A percentile compares a stretch with the other conserved stretches of the same genome.
These are phyloP conservation scores for Cystobasidium tubakii DNA, from an alignment of 768 basidiomycete genomes.

Conservation along the genomic window DNA sequence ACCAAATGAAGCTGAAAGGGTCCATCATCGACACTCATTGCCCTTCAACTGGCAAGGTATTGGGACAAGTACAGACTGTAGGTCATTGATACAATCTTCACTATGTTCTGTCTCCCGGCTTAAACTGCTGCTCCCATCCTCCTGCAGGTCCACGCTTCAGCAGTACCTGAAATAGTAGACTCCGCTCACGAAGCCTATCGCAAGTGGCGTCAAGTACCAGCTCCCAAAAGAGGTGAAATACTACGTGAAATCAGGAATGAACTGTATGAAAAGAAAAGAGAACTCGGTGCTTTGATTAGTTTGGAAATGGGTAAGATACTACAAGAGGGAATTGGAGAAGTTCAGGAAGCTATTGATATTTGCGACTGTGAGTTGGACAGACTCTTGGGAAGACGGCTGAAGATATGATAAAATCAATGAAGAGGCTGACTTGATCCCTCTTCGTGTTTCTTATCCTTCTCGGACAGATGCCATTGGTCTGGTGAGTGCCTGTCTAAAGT, in stretches of 20 bases:
- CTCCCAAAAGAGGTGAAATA: constrained; percentile 80
- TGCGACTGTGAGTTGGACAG: constrained; percentile 38
- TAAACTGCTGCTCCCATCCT: too few species aligned
- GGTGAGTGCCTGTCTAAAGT: neutral
- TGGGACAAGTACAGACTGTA: constrained; percentile 22
- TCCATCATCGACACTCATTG: constrained; percentile 19
- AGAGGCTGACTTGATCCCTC: too few species aligned
- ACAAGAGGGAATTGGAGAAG: constrained; percentile 38
- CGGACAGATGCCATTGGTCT: constrained; percentile 30
- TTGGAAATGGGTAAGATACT: constrained; percentile 61
- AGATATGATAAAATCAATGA: too few species aligned
- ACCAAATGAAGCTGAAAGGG: constrained; percentile 18
- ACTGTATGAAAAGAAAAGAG: constrained; percentile 58
- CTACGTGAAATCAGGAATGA: constrained; percentile 80
- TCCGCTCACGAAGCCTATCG: constrained; percentile 69
- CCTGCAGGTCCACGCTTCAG: neutral
- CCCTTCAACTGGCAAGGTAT: constrained; percentile 26
- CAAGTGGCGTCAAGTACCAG: constrained; percentile 68
- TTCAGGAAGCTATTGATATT: constrained; percentile 45
- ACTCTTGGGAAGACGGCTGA: too few species aligned
- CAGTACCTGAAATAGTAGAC: constrained; percentile 50
- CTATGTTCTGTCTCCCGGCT: too few species aligned
- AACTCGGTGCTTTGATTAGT: constrained; percentile 72
- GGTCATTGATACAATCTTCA: neutral
- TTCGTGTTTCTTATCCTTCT: too few species aligned